phyloP scores from a whole-genome alignment of 306 rosid species.

The Rosa chinensis region DNA sequence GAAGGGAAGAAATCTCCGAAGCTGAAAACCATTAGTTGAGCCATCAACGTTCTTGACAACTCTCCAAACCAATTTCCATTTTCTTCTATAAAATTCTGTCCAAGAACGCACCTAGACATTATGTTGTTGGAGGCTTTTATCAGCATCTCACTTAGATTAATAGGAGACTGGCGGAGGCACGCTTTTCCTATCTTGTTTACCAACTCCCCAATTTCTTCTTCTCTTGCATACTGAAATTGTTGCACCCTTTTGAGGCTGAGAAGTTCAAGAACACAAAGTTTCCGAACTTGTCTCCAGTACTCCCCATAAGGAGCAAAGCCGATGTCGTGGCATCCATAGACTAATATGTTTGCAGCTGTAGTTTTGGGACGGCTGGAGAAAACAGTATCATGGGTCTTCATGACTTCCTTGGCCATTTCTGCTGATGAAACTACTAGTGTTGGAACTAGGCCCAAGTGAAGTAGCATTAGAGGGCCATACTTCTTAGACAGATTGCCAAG shows the following conservation, averaged over 20 bases:
- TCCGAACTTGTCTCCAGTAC: constrained; percentile 4
- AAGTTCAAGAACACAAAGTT: background rate
- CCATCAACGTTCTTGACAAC: background rate
- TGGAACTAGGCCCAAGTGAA: background rate
- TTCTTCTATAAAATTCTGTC: background rate
- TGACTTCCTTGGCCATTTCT: background rate
- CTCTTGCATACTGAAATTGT: background rate
- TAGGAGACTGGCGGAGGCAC: background rate
- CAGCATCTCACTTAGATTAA: background rate
- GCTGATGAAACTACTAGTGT: background rate
- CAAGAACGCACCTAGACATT: background rate
- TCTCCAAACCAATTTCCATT: background rate
- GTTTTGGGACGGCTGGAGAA: constrained; percentile 5
- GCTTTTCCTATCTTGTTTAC: background rate
- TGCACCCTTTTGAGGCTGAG: constrained; percentile 9
- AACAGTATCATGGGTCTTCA: background rate
- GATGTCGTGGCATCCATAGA: background rate
- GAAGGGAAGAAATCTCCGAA: background rate
- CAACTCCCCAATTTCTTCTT: background rate
- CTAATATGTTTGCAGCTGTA: background rate
- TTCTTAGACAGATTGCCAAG: background rate
- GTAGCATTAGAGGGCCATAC: constrained; percentile 4
- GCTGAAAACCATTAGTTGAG: background rate
- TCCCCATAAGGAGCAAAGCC: constrained; percentile 2
- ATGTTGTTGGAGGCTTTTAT: background rate